Percentiles rank a stretch among this genome's conserved stretches.
These are phyloP conservation scores for Fusarium sp. DNA, from an alignment of 2,329 filamentous ascomycete genomes.

Conservation along the genomic window DNA sequence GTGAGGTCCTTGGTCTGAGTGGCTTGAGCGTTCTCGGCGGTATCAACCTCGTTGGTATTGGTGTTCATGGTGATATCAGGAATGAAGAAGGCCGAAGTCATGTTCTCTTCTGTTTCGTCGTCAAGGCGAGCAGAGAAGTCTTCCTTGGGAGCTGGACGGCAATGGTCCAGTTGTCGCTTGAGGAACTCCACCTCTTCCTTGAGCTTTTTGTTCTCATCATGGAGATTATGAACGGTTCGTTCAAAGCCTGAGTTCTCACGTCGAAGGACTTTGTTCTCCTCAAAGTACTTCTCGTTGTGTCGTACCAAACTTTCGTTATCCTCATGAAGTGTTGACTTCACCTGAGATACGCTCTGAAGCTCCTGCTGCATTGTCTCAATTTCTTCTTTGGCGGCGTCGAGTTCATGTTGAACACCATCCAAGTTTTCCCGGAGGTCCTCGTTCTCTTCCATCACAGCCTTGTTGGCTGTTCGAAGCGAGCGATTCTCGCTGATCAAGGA, in stretches of 20 bases:
- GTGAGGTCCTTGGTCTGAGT: constrained; percentile 53
- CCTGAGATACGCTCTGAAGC: constrained; percentile 57
- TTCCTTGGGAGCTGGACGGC: constrained; percentile 56
- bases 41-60: constrained; percentile 47
- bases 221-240: constrained; percentile 61
- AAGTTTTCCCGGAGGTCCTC: constrained; percentile 61
- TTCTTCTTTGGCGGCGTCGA: constrained; percentile 59
- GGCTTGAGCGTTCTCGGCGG: constrained; percentile 51
- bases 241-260: constrained; percentile 65
- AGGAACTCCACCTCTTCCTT: constrained; percentile 64
- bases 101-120: constrained; percentile 64
- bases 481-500: constrained; percentile 62
- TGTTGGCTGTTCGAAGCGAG: constrained; percentile 60
- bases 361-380: constrained; percentile 58
- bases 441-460: constrained; percentile 60
- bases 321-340: constrained; percentile 63
- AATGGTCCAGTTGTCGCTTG: constrained; percentile 62
- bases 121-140: constrained; percentile 55
- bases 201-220: constrained; percentile 63
- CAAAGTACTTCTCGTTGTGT: constrained; percentile 69
- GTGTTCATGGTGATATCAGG: constrained; percentile 70
- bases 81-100: constrained; percentile 72
- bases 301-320: constrained; percentile 68
- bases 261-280: constrained; percentile 65
- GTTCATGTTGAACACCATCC: constrained; percentile 58